phyloP scores from a whole-genome alignment of 2,329 filamentous ascomycete species.

The Fonsecaea pugnacius region DNA sequence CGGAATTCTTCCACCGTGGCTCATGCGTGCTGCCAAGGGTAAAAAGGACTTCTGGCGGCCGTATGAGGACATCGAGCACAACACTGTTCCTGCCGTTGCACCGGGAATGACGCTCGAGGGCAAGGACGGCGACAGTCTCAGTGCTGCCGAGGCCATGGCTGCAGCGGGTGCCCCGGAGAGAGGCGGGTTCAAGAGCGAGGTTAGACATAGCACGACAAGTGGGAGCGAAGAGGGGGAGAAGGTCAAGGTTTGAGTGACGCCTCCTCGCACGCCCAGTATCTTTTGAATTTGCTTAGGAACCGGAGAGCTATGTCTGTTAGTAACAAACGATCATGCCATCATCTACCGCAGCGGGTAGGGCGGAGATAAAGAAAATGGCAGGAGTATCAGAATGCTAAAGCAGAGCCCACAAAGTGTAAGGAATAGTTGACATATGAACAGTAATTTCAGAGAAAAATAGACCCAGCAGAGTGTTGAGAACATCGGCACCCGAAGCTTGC shows the following conservation, averaged over 20 bases:
- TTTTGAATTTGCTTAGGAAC: background rate
- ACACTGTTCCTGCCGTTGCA: conserved; percentile 3
- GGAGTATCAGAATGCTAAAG: no score
- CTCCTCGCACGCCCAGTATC: background rate
- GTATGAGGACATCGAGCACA: conserved; percentile 41
- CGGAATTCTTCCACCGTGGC: conserved; percentile 75
- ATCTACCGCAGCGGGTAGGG: background rate
- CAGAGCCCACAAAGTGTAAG: no score
- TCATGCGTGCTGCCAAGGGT: conserved; percentile 65
- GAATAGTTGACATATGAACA: no score
- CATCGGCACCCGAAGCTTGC: no score
- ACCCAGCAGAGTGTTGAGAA: no score
- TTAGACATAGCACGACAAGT: conserved; percentile 9
- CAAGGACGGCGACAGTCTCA: conserved; percentile 3
- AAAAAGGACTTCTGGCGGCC: conserved; percentile 74
- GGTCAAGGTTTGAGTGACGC: conserved; percentile 12
- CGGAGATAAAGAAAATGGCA: no score
- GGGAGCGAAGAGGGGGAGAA: conserved; percentile 25
- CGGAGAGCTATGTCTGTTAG: background rate
- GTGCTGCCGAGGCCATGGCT: background rate
- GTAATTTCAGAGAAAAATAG: no score
- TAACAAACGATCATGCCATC: background rate
- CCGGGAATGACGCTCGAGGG: conserved; percentile 23
- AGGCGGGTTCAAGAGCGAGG: background rate
- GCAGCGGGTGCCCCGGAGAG: background rate